These are phyloP conservation scores for Lepiota brunneoincarnata DNA, from an alignment of 768 basidiomycete species.

Conservation along the genomic window DNA sequence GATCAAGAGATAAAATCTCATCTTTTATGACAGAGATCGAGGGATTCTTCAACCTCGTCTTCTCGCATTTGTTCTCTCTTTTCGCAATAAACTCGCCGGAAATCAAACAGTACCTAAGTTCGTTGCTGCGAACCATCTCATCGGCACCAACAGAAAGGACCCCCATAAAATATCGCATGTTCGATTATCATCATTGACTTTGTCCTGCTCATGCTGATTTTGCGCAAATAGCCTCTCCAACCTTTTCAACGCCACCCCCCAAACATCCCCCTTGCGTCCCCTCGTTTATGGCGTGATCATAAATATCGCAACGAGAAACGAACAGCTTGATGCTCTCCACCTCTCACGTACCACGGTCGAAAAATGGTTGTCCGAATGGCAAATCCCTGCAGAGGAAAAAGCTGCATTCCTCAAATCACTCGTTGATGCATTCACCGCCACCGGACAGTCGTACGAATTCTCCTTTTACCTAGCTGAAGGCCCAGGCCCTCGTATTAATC, in stretches of 20 bases:
- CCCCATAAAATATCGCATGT: slow-evolving; percentile 79
- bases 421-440: slow-evolving; percentile 54
- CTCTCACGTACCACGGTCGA: slow-evolving; percentile 62
- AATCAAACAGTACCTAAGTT: slow-evolving; percentile 45
- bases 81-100: slow-evolving; percentile 55
- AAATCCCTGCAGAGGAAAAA: slow-evolving; percentile 59
- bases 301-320: slow-evolving; percentile 53
- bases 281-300: slow-evolving; percentile 63
- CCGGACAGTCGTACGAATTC: slow-evolving; percentile 54
- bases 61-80: slow-evolving; percentile 65
- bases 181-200: slow-evolving; percentile 22
- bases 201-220: slow-evolving; percentile 4
- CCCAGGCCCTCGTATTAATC: not conserved
- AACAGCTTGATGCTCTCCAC: slow-evolving; percentile 60
- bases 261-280: slow-evolving; percentile 60
- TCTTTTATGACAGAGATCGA: slow-evolving; percentile 51
- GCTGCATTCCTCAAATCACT: slow-evolving; percentile 63
- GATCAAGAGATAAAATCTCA: slow-evolving; percentile 10
- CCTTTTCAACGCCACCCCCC: slow-evolving; percentile 75
- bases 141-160: slow-evolving; percentile 50
- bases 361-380: slow-evolving; percentile 79
- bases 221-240: slow-evolving; percentile 61
- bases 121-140: slow-evolving; percentile 54
- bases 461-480: not conserved
- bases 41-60: slow-evolving; percentile 85